Evolutionary conservation across 495 filamentous ascomycete genomes (phyloP).

Genomic region (Sphaerosporella brunnea): DNA sequence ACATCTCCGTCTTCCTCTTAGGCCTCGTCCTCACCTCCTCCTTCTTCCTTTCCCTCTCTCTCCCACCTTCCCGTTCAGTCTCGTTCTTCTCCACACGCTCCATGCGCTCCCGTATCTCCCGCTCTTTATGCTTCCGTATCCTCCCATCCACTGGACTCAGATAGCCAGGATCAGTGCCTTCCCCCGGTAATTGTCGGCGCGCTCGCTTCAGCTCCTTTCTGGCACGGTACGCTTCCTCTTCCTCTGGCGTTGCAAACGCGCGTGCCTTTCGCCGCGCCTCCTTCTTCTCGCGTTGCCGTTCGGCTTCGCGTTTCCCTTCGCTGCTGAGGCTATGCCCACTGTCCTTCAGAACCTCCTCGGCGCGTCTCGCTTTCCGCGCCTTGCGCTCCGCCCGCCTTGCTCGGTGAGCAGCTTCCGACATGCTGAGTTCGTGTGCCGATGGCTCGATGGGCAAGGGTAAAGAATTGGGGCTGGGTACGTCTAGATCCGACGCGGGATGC

Average conservation of each 20-base stretch:
- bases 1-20: background rate
- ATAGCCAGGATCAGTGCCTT: background rate
- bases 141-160: background rate
- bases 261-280: conserved; percentile 7
- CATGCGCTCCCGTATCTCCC: background rate
- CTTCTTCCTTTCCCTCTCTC: background rate
- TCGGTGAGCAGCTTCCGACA: conserved; percentile 9
- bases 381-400: conserved; percentile 14
- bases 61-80: background rate
- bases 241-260: conserved; percentile 12
- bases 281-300: conserved; percentile 10
- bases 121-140: background rate
- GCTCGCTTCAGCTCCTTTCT: conserved; percentile 20
- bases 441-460: too few species aligned
- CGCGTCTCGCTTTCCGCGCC: conserved; percentile 10
- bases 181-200: background rate
- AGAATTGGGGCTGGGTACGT: too few species aligned
- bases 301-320: conserved; percentile 18
- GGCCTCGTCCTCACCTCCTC: background rate
- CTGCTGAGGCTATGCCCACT: conserved; percentile 16
- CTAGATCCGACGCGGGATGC: too few species aligned
- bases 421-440: background rate
- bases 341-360: conserved; percentile 14
- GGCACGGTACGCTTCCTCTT: conserved; percentile 14
- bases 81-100: background rate